Evolutionary conservation across 495 filamentous ascomycete genomes (phyloP).

Genomic region (Astrothelium macrocarpum): DNA sequence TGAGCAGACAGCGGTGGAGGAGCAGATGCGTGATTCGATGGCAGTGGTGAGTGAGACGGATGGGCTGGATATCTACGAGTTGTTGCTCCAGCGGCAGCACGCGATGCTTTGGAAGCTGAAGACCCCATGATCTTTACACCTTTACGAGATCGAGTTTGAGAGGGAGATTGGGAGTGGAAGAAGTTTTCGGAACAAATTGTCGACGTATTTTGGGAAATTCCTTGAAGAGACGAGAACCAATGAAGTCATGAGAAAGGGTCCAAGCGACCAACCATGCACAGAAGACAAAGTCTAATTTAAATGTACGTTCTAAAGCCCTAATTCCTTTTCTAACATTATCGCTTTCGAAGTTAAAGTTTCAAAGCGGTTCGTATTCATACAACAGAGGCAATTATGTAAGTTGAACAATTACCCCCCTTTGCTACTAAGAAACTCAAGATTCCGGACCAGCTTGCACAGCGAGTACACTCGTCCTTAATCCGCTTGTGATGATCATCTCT

Average conservation of each 20-base stretch:
- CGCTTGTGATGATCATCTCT: conserved; percentile 50
- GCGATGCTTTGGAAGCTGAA: conserved; percentile 51
- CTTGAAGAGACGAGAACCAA: neutral
- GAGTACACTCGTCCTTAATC: conserved; percentile 62
- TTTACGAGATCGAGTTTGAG: neutral
- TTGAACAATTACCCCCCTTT: no score
- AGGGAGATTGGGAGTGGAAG: neutral
- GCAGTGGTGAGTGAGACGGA: conserved; percentile 28
- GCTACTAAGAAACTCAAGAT: neutral
- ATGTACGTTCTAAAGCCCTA: neutral
- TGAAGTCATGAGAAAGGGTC: neutral
- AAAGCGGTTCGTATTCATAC: no score
- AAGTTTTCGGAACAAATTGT: neutral
- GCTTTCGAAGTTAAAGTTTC: no score
- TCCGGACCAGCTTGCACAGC: conserved; percentile 53
- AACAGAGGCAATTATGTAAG: no score
- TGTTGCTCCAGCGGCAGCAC: conserved; percentile 41
- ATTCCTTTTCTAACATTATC: neutral
- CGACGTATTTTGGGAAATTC: neutral
- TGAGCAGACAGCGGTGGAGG: conserved; percentile 19
- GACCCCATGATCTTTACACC: conserved; percentile 45
- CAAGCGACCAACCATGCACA: neutral
- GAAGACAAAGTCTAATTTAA: neutral
- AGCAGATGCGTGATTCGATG: conserved; percentile 19
- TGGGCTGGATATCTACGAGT: conserved; percentile 49